phyloP scores from a whole-genome alignment of 495 filamentous ascomycete species.

The Copromyces sp. region DNA sequence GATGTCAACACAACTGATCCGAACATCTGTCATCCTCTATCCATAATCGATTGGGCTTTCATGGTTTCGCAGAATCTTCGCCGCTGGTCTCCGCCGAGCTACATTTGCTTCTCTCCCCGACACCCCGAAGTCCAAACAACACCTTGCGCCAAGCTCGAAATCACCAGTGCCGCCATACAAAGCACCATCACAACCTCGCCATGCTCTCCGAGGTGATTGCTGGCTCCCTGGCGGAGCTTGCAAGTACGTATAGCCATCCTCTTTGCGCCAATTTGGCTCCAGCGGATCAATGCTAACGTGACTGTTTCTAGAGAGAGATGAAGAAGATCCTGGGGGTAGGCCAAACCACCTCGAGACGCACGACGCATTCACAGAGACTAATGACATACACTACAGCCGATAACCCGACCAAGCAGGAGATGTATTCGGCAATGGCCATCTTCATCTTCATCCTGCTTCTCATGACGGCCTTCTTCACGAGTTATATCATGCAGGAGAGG shows the following conservation, averaged over 20 bases:
- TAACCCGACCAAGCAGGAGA: constrained; percentile 59
- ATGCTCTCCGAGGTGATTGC: constrained; percentile 25
- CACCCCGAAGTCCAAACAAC: not conserved
- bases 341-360: not conserved
- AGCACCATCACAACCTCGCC: not conserved
- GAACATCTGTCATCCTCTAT: not conserved
- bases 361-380: constrained; percentile 5
- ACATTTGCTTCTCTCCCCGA: not conserved
- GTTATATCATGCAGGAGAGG: constrained; percentile 88
- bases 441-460: constrained; percentile 92
- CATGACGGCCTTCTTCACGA: constrained; percentile 89
- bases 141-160: constrained; percentile 6
- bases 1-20: not conserved
- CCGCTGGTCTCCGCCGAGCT: constrained; percentile 3
- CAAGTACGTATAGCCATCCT: constrained; percentile 22
- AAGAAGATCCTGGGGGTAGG: constrained; percentile 42
- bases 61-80: constrained; percentile 6
- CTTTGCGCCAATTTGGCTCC: not conserved
- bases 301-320: constrained; percentile 35
- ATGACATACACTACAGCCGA: constrained; percentile 29
- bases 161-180: not conserved
- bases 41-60: not conserved
- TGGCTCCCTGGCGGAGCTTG: constrained; percentile 31
- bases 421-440: constrained; percentile 89
- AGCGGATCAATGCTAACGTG: constrained; percentile 11